Evolutionary conservation across 129 eudicot genomes (phyloP).

Genomic region (Glebionis coronaria): DNA sequence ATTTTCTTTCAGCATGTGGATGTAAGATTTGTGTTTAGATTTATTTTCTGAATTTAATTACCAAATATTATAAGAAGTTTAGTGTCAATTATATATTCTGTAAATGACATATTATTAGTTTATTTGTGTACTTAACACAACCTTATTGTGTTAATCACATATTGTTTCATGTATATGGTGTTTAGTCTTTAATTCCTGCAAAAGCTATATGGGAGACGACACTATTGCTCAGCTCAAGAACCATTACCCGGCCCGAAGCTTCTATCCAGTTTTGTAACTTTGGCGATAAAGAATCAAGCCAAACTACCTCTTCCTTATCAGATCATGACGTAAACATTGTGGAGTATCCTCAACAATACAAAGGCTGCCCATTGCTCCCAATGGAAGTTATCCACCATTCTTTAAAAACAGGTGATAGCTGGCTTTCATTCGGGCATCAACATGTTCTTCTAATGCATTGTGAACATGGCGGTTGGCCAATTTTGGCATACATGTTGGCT

Average conservation of each 20-base stretch:
- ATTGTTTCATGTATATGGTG: neutral
- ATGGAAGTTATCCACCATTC: neutral
- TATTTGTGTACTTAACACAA: no score
- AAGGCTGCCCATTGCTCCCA: neutral
- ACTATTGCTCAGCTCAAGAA: neutral
- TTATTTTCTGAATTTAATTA: no score
- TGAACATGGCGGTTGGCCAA: conserved; percentile 10
- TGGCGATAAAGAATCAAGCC: conserved; percentile 2
- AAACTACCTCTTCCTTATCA: neutral
- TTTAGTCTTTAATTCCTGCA: conserved; percentile 2
- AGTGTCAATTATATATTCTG: no score
- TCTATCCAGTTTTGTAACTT: neutral
- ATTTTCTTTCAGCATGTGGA: no score
- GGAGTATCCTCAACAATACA: neutral
- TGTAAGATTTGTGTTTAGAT: no score
- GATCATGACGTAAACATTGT: conserved; percentile 2
- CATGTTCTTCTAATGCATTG: conserved; percentile 8
- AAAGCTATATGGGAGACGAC: neutral
- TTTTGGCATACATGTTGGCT: conserved; percentile 5
- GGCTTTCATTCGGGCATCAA: conserved; percentile 1
- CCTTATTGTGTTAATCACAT: no score
- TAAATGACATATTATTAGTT: no score
- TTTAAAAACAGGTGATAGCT: neutral
- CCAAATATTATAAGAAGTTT: no score
- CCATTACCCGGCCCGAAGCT: neutral